These are phyloP conservation scores for Plasmodium reichenowi DNA, from an alignment of 169 alveolate genomes.

Conservation along the genomic window DNA sequence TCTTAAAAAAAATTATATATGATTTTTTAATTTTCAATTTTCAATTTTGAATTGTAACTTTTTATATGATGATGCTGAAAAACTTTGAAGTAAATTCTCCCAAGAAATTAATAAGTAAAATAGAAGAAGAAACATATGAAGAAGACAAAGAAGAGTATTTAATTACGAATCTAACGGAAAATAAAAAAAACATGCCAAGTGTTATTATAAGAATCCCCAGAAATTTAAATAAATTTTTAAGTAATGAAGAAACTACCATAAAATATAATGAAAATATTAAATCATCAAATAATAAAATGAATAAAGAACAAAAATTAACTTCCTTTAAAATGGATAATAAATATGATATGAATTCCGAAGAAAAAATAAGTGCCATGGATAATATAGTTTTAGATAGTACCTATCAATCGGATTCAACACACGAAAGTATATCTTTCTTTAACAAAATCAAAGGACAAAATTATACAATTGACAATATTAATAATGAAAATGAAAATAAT, in stretches of 20 bases:
- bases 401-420: constrained; percentile 31
- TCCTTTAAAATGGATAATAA: constrained; percentile 61
- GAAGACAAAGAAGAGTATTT: constrained; percentile 67
- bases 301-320: constrained; percentile 4
- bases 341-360: not conserved
- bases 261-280: constrained; percentile 36
- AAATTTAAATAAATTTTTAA: constrained; percentile 57
- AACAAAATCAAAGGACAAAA: not conserved
- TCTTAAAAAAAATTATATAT: not conserved
- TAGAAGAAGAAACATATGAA: constrained; percentile 8
- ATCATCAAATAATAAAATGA: constrained; percentile 25
- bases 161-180: constrained; percentile 45
- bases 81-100: constrained; percentile 60
- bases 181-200: constrained; percentile 60
- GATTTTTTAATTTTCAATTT: not conserved
- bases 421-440: not conserved
- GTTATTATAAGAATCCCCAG: constrained; percentile 42
- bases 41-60: not conserved
- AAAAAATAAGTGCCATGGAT: constrained; percentile 1
- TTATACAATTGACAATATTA: not conserved
- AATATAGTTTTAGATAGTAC: constrained; percentile 40
- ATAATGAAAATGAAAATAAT: not conserved
- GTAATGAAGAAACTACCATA: constrained; percentile 49
- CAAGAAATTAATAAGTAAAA: constrained; percentile 18
- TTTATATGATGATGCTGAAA: constrained; percentile 27